Evolutionary conservation across 345 rosid genomes (phyloP).

Genomic region (Eucalyptus polyanthemos): DNA sequence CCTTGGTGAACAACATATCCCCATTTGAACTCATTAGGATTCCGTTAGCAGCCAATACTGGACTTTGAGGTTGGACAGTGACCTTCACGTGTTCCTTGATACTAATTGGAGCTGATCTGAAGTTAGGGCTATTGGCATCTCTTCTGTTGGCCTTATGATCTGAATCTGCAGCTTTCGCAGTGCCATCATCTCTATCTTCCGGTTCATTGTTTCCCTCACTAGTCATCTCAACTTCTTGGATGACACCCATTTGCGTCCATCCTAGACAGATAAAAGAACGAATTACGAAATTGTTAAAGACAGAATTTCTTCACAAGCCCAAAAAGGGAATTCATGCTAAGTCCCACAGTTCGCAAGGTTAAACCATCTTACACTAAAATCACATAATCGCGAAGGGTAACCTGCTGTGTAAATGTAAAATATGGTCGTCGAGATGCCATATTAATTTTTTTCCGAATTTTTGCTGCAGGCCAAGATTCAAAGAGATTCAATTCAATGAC

Average conservation of each 20-base stretch:
- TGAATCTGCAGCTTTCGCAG: neutral
- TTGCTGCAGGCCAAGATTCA: neutral
- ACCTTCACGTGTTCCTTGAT: conserved; percentile 27
- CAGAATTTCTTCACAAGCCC: neutral
- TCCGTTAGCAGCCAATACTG: conserved; percentile 38
- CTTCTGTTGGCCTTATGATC: neutral
- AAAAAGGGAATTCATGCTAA: neutral
- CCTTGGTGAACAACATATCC: conserved; percentile 37
- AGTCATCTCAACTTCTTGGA: conserved; percentile 24
- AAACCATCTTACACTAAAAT: neutral
- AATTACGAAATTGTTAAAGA: neutral
- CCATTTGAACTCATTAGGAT: conserved; percentile 37
- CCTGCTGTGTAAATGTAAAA: neutral
- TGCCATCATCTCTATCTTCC: neutral
- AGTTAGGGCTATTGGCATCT: neutral
- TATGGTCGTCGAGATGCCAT: neutral
- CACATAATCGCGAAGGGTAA: neutral
- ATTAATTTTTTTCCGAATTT: neutral
- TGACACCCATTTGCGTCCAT: neutral
- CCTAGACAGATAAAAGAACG: neutral
- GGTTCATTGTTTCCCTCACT: neutral
- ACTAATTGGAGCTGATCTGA: conserved; percentile 17
- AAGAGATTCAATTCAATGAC: neutral
- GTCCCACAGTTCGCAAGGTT: neutral
- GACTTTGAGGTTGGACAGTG: conserved; percentile 23